These are phyloP conservation scores for Rhizophagus prolifer DNA, from an alignment of 192 early-diverging fungal species.

Conservation along the genomic window DNA sequence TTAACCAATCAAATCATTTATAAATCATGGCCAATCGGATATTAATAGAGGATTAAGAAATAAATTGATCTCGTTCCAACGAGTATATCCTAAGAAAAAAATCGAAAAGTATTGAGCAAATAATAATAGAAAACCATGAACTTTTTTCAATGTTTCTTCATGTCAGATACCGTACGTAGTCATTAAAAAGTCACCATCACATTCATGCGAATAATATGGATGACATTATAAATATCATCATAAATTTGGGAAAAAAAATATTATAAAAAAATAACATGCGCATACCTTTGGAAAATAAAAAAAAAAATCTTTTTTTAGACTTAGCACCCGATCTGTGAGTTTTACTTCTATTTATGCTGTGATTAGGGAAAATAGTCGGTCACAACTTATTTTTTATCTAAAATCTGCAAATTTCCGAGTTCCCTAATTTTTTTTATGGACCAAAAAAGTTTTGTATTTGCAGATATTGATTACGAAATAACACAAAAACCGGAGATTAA, in stretches of 20 bases:
- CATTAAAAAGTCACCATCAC: slow-evolving; percentile 26
- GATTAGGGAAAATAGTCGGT: too few species aligned
- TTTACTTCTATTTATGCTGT: too few species aligned
- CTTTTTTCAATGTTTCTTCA: neutral
- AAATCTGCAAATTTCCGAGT: neutral
- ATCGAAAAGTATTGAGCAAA: too few species aligned
- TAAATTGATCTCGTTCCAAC: too few species aligned
- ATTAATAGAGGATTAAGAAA: too few species aligned
- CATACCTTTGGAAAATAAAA: neutral
- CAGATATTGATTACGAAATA: neutral
- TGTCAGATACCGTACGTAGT: slow-evolving; percentile 33
- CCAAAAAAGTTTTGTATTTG: too few species aligned
- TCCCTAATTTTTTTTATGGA: neutral
- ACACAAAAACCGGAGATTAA: slow-evolving; percentile 4
- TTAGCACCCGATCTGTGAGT: too few species aligned
- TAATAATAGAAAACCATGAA: too few species aligned
- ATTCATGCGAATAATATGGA: neutral
- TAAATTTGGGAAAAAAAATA: neutral
- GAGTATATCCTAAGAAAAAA: too few species aligned
- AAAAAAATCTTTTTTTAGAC: too few species aligned
- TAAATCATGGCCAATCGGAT: too few species aligned
- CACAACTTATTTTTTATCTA: neutral
- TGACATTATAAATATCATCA: neutral
- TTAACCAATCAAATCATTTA: too few species aligned
- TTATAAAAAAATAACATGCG: neutral